Percentiles rank a stretch among this genome's conserved stretches.
Conservation (phyloP, 176 grass and related monocot genomes). For the Eremochloa ophiuroides region DNA sequence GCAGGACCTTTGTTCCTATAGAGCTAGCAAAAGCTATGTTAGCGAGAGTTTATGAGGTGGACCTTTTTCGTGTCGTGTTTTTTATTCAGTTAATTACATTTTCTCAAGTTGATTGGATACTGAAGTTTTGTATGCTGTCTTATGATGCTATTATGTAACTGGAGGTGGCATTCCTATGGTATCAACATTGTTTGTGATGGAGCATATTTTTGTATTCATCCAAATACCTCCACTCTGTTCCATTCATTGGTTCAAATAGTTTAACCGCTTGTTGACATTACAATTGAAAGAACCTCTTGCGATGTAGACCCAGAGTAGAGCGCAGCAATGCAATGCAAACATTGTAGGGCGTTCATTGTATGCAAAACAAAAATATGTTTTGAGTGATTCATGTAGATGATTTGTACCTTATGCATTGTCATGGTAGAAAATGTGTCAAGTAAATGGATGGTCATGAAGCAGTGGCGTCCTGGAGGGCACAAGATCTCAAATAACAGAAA, state of each 20-base stretch:
- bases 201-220: not conserved
- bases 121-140: slow-evolving; percentile 31
- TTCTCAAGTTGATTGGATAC: slow-evolving; percentile 2
- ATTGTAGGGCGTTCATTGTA: not conserved
- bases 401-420: not conserved
- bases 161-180: slow-evolving; percentile 1
- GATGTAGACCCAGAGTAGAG: not conserved
- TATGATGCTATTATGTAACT: slow-evolving; percentile 15
- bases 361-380: not conserved
- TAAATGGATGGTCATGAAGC: not conserved
- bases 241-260: not conserved
- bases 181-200: slow-evolving; percentile 4
- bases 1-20: slow-evolving; percentile 24
- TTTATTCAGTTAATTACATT: not conserved
- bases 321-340: not conserved
- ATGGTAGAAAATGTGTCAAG: not conserved
- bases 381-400: not conserved
- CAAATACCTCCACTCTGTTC: not conserved
- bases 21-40: not conserved
- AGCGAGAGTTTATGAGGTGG: not conserved
- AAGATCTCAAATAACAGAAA: no score
- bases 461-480: not conserved
- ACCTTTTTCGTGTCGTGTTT: slow-evolving; percentile 5
- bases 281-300: not conserved
- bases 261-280: not conserved